Conservation (phyloP, 352 stramenopile species). For the Phytophthora uliginosa region DNA sequence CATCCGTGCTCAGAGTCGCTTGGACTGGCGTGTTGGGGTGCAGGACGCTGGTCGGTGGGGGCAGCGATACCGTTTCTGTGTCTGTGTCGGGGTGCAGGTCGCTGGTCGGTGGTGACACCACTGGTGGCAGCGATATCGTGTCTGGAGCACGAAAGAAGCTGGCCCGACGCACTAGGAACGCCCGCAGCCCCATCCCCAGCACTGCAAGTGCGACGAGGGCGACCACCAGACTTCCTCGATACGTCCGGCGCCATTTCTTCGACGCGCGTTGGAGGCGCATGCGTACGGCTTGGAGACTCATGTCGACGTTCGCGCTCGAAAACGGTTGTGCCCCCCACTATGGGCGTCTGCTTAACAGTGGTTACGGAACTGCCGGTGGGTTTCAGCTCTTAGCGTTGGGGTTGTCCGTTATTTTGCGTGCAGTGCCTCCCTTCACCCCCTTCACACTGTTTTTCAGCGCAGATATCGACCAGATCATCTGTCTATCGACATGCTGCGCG, state of each 20-base stretch:
- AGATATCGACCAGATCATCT: background rate
- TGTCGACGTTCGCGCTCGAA: background rate
- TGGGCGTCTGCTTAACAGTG: background rate
- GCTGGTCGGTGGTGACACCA: conserved; percentile 7
- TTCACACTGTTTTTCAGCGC: background rate
- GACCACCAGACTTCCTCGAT: background rate
- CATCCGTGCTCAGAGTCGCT: conserved; percentile 14
- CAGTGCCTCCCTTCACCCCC: background rate
- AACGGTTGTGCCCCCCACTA: background rate
- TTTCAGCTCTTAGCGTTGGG: background rate
- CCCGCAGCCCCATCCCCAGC: background rate
- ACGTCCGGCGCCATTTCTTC: background rate
- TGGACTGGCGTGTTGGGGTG: conserved; percentile 21
- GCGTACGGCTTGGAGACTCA: background rate
- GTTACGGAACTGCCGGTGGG: background rate
- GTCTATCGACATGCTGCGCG: conserved; percentile 3
- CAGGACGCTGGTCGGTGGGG: conserved; percentile 18
- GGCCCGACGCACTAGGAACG: background rate
- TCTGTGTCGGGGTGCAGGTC: conserved; percentile 25
- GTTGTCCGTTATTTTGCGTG: background rate
- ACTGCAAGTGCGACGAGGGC: background rate
- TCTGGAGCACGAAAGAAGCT: background rate
- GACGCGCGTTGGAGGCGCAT: background rate
- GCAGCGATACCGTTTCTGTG: background rate
- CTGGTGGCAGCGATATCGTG: background rate